phyloP scores from a whole-genome alignment of 2,329 filamentous ascomycete genomes.

The Elsinoe arachidis region DNA sequence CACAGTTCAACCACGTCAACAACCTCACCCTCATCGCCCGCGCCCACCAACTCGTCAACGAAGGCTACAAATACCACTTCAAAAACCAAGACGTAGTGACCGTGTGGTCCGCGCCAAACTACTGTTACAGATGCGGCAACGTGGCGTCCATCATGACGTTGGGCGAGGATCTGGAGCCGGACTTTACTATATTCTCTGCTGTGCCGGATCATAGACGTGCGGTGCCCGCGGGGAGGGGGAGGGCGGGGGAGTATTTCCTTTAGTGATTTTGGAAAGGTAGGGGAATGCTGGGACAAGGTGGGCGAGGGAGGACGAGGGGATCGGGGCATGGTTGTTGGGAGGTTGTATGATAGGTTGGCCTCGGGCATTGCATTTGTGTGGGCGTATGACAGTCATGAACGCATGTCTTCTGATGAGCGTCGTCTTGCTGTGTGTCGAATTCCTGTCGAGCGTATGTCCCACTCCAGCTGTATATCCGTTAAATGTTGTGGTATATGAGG shows the following conservation, averaged over 20 bases:
- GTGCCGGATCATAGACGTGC: constrained; percentile 80
- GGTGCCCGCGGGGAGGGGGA: constrained; percentile 56
- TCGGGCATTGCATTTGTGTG: not conserved
- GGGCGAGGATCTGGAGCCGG: constrained; percentile 72
- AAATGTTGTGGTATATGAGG: no score
- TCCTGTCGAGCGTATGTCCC: no score
- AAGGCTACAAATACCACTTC: constrained; percentile 88
- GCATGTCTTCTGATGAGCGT: not conserved
- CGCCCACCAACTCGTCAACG: constrained; percentile 67
- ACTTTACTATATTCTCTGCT: constrained; percentile 85
- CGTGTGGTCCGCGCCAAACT: constrained; percentile 85
- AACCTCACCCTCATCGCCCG: constrained; percentile 62
- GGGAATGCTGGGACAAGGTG: not conserved
- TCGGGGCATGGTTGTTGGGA: not conserved
- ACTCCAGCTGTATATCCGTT: no score
- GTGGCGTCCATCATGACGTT: constrained; percentile 84
- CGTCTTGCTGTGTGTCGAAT: no score
- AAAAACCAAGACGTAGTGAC: constrained; percentile 86
- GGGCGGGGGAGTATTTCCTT: constrained; percentile 44
- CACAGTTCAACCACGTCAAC: constrained; percentile 65
- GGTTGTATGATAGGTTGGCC: not conserved
- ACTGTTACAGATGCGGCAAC: constrained; percentile 93
- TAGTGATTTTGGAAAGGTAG: constrained; percentile 21
- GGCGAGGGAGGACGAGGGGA: not conserved
- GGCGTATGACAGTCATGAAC: not conserved